These are phyloP conservation scores for Mucor saturninus DNA, from an alignment of 371 early-diverging fungal genomes.

Conservation along the genomic window DNA sequence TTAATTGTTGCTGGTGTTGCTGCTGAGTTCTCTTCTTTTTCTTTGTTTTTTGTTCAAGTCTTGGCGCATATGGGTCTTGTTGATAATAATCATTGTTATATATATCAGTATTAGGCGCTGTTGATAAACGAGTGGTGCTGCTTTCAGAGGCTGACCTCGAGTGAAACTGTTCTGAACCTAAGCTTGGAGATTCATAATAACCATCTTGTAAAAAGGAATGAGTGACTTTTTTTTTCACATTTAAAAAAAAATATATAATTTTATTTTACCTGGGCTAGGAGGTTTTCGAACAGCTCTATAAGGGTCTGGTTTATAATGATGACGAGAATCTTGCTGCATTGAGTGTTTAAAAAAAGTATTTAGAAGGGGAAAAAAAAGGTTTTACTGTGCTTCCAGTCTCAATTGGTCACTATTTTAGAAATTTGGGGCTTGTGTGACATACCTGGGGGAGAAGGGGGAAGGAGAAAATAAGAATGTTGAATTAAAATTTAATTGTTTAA, in stretches of 20 bases:
- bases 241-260: not conserved
- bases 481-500: too few relatives aligned
- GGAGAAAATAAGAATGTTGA: too few relatives aligned
- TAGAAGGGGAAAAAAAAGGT: constrained; percentile 6
- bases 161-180: constrained; percentile 28
- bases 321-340: constrained; percentile 12
- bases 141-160: constrained; percentile 50
- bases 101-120: constrained; percentile 8
- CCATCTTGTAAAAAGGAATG: constrained; percentile 8
- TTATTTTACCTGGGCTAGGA: constrained; percentile 35
- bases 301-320: constrained; percentile 32
- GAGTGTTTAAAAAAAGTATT: constrained; percentile 10
- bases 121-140: constrained; percentile 39
- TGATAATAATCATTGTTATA: constrained; percentile 28
- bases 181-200: constrained; percentile 18
- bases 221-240: not conserved
- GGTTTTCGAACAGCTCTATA: constrained; percentile 41
- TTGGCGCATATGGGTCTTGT: constrained; percentile 47
- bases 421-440: too few relatives aligned
- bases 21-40: constrained; percentile 19
- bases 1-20: not conserved
- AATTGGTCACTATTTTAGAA: too few relatives aligned
- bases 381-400: too few relatives aligned
- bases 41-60: constrained; percentile 17
- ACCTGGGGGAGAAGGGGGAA: too few relatives aligned